phyloP scores from a whole-genome alignment of 805 yeast genomes.

The Kazachstania kunashirensis region DNA sequence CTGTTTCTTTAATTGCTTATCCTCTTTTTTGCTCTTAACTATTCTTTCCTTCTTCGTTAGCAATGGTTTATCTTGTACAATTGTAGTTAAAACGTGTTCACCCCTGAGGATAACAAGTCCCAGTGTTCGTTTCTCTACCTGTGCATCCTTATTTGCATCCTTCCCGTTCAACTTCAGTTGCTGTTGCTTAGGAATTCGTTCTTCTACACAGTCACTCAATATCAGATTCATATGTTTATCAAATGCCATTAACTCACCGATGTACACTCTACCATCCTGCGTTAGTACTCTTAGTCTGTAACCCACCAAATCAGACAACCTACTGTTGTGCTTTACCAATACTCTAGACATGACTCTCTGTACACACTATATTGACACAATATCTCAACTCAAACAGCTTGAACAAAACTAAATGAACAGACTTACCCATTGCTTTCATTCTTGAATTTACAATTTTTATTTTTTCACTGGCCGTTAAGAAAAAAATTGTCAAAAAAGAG shows the following conservation, averaged over 20 bases:
- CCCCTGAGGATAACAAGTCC: slow-evolving; percentile 85
- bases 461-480: too few species aligned
- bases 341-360: slow-evolving; percentile 14
- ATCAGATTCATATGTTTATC: slow-evolving; percentile 87
- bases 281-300: slow-evolving; percentile 66
- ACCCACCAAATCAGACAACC: slow-evolving; percentile 52
- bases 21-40: slow-evolving; percentile 27
- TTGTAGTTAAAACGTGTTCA: slow-evolving; percentile 64
- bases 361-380: too few species aligned
- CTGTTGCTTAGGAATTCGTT: slow-evolving; percentile 56
- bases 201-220: slow-evolving; percentile 74
- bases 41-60: slow-evolving; percentile 33
- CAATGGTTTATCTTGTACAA: slow-evolving; percentile 52
- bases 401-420: too few species aligned
- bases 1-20: slow-evolving; percentile 28
- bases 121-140: slow-evolving; percentile 62
- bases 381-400: too few species aligned
- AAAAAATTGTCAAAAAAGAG: too few species aligned
- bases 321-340: slow-evolving; percentile 21
- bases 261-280: slow-evolving; percentile 65
- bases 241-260: slow-evolving; percentile 78
- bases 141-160: slow-evolving; percentile 25
- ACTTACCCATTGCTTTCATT: too few species aligned
- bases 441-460: too few species aligned
- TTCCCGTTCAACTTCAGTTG: slow-evolving; percentile 26